Evolutionary conservation across 257 asterid genomes (phyloP).

Genomic region (Pogostemon cablin): DNA sequence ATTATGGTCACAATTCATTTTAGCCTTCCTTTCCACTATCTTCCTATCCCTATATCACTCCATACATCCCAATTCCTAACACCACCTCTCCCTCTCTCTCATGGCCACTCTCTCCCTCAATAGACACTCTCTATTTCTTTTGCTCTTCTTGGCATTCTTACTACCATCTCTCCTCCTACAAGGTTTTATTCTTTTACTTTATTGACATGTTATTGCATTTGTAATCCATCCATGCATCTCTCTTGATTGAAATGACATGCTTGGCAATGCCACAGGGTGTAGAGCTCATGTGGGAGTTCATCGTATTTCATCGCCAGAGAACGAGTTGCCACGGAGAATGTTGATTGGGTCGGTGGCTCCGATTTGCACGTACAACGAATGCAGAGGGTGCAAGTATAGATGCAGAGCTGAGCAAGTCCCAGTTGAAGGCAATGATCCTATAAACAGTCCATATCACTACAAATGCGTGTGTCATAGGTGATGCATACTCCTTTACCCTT

Average conservation of each 20-base stretch:
- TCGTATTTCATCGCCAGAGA: conserved; percentile 33
- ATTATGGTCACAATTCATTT: conserved; percentile 48
- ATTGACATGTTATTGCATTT: neutral
- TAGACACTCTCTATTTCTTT: conserved; percentile 30
- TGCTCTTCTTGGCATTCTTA: conserved; percentile 49
- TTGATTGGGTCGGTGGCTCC: conserved; percentile 95
- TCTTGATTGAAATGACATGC: neutral
- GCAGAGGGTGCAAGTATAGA: conserved; percentile 81
- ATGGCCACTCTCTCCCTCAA: conserved; percentile 38
- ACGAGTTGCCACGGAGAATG: conserved; percentile 37
- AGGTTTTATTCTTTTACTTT: conserved; percentile 39
- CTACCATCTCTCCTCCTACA: conserved; percentile 41
- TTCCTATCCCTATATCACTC: conserved; percentile 37
- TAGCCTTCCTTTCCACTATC: conserved; percentile 31
- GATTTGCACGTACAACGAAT: conserved; percentile 85
- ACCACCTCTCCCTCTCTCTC: conserved; percentile 5
- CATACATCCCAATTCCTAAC: no score
- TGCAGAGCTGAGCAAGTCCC: conserved; percentile 98
- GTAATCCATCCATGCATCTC: neutral
- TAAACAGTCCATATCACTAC: conserved; percentile 84
- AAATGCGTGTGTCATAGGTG: conserved; percentile 86
- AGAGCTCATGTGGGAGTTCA: conserved; percentile 43
- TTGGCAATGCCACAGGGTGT: conserved; percentile 44
- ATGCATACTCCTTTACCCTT: neutral
- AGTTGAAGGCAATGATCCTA: conserved; percentile 91